A percentile compares a stretch with the other conserved stretches of the same genome.
Evolutionary conservation across 2,329 filamentous ascomycete genomes (phyloP).

Genomic region (Colletotrichum sp.): DNA sequence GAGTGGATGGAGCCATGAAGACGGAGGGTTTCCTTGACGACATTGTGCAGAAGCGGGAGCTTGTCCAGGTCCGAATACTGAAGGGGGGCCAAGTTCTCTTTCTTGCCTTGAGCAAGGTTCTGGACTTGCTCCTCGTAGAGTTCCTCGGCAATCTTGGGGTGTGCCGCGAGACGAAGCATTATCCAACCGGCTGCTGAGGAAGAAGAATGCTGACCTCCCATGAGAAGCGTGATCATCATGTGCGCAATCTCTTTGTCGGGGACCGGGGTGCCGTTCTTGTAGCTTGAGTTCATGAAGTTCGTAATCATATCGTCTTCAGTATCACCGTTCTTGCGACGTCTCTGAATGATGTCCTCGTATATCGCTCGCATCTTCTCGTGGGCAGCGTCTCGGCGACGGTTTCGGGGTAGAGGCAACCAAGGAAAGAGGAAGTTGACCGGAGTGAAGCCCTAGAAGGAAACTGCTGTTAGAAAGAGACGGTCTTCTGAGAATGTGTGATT

Average conservation of each 20-base stretch:
- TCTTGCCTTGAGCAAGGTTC: conserved; percentile 60
- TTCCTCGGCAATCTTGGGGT: conserved; percentile 80
- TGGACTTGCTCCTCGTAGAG: conserved; percentile 82
- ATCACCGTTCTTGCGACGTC: conserved; percentile 62
- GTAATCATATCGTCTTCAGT: conserved; percentile 81
- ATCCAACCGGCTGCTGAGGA: conserved; percentile 90
- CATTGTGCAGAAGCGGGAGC: conserved; percentile 80
- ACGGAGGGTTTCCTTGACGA: conserved; percentile 91
- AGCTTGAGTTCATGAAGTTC: conserved; percentile 84
- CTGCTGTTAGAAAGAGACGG: not conserved
- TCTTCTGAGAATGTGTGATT: not conserved
- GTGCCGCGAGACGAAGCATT: conserved; percentile 77
- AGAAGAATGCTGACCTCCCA: conserved; percentile 91
- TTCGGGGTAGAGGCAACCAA: conserved; percentile 89
- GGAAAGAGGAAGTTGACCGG: conserved; percentile 90
- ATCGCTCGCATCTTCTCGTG: conserved; percentile 70
- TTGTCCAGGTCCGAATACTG: conserved; percentile 79
- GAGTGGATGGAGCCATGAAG: conserved; percentile 93
- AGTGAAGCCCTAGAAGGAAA: conserved; percentile 67
- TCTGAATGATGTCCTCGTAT: conserved; percentile 81
- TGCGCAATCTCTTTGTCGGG: conserved; percentile 86
- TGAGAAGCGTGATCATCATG: conserved; percentile 93
- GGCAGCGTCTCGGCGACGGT: conserved; percentile 38
- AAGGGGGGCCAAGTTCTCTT: conserved; percentile 71
- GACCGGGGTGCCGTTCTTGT: conserved; percentile 80